Evolutionary conservation across 345 rosid species (phyloP), one percentile per base, ranked within the genome.

Genomic region (Clarkia xantiana): DNA sequence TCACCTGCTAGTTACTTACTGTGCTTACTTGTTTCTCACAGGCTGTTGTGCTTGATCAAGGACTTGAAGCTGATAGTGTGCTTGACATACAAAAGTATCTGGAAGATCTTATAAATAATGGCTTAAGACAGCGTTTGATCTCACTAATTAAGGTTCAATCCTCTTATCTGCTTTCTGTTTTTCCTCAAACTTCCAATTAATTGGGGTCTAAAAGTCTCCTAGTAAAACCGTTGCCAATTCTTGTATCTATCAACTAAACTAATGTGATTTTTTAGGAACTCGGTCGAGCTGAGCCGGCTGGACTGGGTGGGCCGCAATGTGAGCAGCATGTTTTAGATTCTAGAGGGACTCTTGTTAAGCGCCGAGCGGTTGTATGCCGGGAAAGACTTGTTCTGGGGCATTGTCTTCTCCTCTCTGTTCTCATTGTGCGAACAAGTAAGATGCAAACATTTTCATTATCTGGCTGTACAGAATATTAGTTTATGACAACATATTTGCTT

Each of bases 1-100:
- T 40, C 14, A 41, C 20, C 23, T 22, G 40, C 50, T 42, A 22
- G 41, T 17, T 17, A 13, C 40, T 14, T 53, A 34, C 20, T 41
- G 19, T 10, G 49, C 36, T 48, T 42, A 53, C 34, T 43, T 58
- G 49, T 34, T 47, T 59, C 57, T 67, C 66, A 57, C 68, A 90
- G 97, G 94, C 96, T 60, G 80, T 77, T 62, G 93, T 90, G 52
- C 84, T 86, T 52, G 97, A 90, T 74, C 85, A 78, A 63, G 91
- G 77, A 46, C 70, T 72, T 59, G 94, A 81, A 64, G 74, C 71
- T 44, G 94, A 81, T 71, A 67, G 76, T 65, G 61, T 77, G 62
- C 66, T 72, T 65, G 96, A 83, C 58, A 74, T 90, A 58, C 94
- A 83, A 59, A 85, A 76, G 44, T 66, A 73, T 46, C 57, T 83